Evolutionary conservation across 1,284 basidiomycete genomes (phyloP).

Genomic region (Apiotrichum laibachii): DNA sequence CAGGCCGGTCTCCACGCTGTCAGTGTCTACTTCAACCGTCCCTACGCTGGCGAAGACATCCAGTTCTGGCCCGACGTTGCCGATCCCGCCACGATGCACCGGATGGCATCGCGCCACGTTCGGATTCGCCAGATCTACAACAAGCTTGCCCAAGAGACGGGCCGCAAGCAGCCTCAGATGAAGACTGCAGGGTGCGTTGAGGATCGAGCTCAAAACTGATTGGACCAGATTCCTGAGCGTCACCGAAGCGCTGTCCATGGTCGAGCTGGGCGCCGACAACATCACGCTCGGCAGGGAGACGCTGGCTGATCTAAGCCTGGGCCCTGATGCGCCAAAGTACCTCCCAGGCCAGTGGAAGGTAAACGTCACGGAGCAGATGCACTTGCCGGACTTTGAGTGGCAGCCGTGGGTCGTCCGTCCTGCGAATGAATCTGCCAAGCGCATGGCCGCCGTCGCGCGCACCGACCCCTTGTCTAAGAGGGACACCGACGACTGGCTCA

Average conservation of each 20-base stretch:
- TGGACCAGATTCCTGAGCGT: constrained; percentile 21
- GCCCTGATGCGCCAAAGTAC: constrained; percentile 15
- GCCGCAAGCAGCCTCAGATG: constrained; percentile 33
- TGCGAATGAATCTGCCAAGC: constrained; percentile 8
- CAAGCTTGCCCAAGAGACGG: constrained; percentile 26
- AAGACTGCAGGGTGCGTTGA: no score
- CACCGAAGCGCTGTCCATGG: constrained; percentile 22
- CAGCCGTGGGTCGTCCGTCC: constrained; percentile 18
- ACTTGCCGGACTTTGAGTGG: constrained; percentile 14
- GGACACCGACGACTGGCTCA: neutral
- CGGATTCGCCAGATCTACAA: constrained; percentile 37
- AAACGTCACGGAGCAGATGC: constrained; percentile 9
- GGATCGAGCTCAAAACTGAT: no score
- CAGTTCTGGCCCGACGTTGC: constrained; percentile 30
- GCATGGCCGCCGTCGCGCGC: constrained; percentile 11
- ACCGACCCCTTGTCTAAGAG: constrained; percentile 16
- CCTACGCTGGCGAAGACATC: no score
- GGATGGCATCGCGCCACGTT: constrained; percentile 30
- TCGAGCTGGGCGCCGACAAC: constrained; percentile 30
- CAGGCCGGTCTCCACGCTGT: no score
- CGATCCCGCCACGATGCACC: constrained; percentile 23
- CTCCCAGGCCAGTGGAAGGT: constrained; percentile 17
- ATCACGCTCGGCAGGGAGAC: constrained; percentile 20
- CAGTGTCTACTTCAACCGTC: no score
- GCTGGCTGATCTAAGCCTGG: constrained; percentile 21